Evolutionary conservation across 2,329 filamentous ascomycete genomes (phyloP).

Genomic region (Aciculosporium take): DNA sequence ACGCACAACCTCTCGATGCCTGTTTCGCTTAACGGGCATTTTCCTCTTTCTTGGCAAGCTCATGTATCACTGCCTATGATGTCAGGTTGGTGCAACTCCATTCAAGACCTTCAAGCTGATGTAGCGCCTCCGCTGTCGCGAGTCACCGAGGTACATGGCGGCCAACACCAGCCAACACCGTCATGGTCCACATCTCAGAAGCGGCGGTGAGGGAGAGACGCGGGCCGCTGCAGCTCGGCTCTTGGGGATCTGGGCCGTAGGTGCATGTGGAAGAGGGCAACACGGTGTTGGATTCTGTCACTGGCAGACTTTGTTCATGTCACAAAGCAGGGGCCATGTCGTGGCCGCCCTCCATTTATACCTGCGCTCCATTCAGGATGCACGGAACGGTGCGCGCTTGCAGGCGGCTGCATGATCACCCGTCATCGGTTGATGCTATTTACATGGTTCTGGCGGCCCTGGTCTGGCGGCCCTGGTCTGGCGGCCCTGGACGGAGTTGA

Average conservation of each 20-base stretch:
- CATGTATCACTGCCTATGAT: too few species aligned
- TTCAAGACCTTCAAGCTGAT: too few species aligned
- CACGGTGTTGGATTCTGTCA: not conserved
- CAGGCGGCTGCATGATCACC: slow-evolving; percentile 22
- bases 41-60: too few species aligned
- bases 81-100: too few species aligned
- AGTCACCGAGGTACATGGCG: not conserved
- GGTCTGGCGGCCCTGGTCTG: not conserved
- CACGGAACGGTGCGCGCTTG: slow-evolving; percentile 23
- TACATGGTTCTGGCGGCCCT: not conserved
- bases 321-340: not conserved
- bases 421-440: slow-evolving; percentile 16
- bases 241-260: not conserved
- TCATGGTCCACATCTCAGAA: too few species aligned
- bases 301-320: not conserved
- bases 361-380: not conserved
- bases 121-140: too few species aligned
- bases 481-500: not conserved
- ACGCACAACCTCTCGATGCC: too few species aligned
- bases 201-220: slow-evolving; percentile 6
- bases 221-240: slow-evolving; percentile 3
- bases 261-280: not conserved
- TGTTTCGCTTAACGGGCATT: too few species aligned
- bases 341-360: not conserved
- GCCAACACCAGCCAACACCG: not conserved